phyloP scores from a whole-genome alignment of 805 yeast species.

The Tetrapisispora taiwanensis region DNA sequence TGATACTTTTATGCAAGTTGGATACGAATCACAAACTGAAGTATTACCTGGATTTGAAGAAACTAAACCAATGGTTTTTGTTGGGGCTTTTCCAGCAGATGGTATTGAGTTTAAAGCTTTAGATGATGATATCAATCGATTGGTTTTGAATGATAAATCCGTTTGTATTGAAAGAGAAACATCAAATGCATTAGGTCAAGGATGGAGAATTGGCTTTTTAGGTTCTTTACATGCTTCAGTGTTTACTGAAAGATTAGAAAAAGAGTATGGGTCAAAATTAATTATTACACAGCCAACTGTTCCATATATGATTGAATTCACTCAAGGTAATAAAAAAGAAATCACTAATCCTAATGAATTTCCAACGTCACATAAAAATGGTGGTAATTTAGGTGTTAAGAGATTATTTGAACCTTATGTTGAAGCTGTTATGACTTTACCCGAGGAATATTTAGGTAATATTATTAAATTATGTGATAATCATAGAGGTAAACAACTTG shows the following conservation, averaged over 20 bases:
- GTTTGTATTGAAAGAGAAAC: conserved; percentile 85
- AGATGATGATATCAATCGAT: conserved; percentile 81
- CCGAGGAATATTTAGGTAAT: conserved; percentile 77
- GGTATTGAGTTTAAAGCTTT: conserved; percentile 80
- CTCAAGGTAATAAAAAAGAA: conserved; percentile 51
- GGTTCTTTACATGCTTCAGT: conserved; percentile 95
- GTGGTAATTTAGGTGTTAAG: conserved; percentile 23
- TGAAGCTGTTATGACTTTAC: conserved; percentile 81
- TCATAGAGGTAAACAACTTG: conserved; percentile 75
- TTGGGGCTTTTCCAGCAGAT: conserved; percentile 96
- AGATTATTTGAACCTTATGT: conserved; percentile 75
- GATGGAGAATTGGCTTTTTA: conserved; percentile 92
- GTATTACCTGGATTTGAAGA: conserved; percentile 93
- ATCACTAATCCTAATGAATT: conserved; percentile 90
- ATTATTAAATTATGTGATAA: conserved; percentile 81
- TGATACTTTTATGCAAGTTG: conserved; percentile 68
- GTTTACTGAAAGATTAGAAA: conserved; percentile 81
- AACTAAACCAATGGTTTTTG: conserved; percentile 96
- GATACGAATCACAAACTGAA: conserved; percentile 44
- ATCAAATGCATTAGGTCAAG: conserved; percentile 90
- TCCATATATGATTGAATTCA: conserved; percentile 69
- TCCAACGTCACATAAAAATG: conserved; percentile 25
- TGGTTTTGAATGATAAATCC: conserved; percentile 85
- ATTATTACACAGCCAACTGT: conserved; percentile 94
- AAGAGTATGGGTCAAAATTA: conserved; percentile 87